phyloP scores from a whole-genome alignment of 1,284 basidiomycete species.

The Cutaneotrichosporon cavernicola region DNA sequence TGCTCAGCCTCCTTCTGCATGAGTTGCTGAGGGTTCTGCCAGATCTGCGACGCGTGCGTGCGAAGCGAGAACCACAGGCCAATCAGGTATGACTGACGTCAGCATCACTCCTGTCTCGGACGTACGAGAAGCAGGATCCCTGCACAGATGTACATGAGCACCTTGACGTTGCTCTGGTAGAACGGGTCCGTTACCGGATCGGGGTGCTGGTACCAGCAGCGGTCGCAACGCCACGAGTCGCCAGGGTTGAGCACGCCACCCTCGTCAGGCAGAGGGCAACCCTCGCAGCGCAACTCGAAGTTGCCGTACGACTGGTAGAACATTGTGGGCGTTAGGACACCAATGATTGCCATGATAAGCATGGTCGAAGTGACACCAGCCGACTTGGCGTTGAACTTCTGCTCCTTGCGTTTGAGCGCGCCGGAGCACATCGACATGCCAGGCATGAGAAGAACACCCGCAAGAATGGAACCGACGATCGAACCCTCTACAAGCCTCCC shows the following conservation, averaged over 20 bases:
- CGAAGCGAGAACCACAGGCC: slow-evolving; percentile 98
- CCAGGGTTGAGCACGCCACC: slow-evolving; percentile 41
- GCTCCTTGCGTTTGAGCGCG: slow-evolving; percentile 87
- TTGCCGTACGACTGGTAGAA: slow-evolving; percentile 98
- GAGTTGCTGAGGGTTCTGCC: slow-evolving; percentile 93
- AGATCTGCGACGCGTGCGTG: slow-evolving; percentile 97
- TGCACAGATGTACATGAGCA: slow-evolving; percentile 92
- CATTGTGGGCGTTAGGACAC: slow-evolving; percentile 88
- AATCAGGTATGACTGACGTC: slow-evolving; percentile 81
- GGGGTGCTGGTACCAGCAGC: slow-evolving; percentile 93
- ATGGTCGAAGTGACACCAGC: slow-evolving; percentile 99
- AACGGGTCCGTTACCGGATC: slow-evolving; percentile 91
- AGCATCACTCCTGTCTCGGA: slow-evolving; percentile 27
- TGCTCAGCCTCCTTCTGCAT: slow-evolving; percentile 64
- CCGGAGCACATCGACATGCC: slow-evolving; percentile 96
- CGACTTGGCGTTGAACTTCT: slow-evolving; percentile 96
- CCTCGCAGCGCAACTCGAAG: slow-evolving; percentile 91
- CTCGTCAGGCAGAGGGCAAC: slow-evolving; percentile 64
- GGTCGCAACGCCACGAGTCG: slow-evolving; percentile 78
- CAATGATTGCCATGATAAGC: slow-evolving; percentile 99
- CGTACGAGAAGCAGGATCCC: slow-evolving; percentile 81
- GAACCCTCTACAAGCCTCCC: slow-evolving; percentile 95
- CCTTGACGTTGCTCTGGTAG: slow-evolving; percentile 92
- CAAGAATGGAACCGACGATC: slow-evolving; percentile 89
- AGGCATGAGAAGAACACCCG: slow-evolving; percentile 95